Evolutionary conservation across 208 protist species (phyloP), one percentile per base, ranked within the genome.

Genomic region (Histomonas meleagridis): DNA sequence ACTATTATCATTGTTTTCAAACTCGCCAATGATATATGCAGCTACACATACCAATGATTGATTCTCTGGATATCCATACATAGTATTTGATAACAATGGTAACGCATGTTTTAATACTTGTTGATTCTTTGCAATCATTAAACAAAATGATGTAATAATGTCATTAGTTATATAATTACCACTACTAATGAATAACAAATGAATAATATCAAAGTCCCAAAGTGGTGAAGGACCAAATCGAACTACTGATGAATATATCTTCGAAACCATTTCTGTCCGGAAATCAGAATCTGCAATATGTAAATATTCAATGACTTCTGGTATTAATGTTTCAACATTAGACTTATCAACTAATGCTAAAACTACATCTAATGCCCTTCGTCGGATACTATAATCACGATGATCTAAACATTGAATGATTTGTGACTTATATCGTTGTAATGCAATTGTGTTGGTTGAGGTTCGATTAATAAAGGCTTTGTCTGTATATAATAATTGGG

Each of bases 131-230:
- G 40, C 76, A 35, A 86, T 86, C 14, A 51, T 9, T 86, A 57
- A 26, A 0, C 40, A 51, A 38, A 86, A 86, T 38, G 43, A 40
- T 43, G 23, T 86, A 32, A 86, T 86, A 38, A 86, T 40, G 32
- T 86, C 76, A 49, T 55, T 86, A 14, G n/a, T 23, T 18, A 86
- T 28, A n/a, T 86, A 86, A 48, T 86, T 86, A 21, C 43, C 76
- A 16, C n/a, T 35, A 18, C 7, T 10, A 38, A 32, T 5, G 2
- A 86, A 32, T 12, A 86, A 10, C 26, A 38, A 2, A 0, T 55
- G 35, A 38, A 86, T 26, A n/a, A 7, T 35, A 16, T 86, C 76
- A 35, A 86, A 51, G 46, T 55, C 55, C 76, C 76, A 86, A 35
- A 14, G 3, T 16, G 46, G 38, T 32, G 46, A 55, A 32, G 76